Evolutionary conservation across 2,329 filamentous ascomycete genomes (phyloP), one percentile per base, ranked within the genome.

Genomic region (Magnaporthales sp.): DNA sequence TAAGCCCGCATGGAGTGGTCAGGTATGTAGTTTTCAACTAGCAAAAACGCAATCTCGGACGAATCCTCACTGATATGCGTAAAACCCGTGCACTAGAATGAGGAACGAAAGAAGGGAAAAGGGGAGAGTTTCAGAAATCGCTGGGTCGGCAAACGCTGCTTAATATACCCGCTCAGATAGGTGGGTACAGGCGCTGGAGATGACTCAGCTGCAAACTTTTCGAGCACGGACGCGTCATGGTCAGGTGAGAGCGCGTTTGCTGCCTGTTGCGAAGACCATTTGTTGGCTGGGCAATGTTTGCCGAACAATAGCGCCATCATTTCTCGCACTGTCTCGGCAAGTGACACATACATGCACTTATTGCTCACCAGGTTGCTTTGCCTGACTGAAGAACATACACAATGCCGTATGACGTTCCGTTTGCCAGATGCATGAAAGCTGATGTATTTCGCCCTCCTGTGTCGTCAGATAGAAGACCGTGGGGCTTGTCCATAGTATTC

Each of bases 41-140:
- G 89, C 89, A 91, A 91, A 90, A 91, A 91, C 84, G 85, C 85
- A 84, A 86, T 86, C 88, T 92, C 90, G 86, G 90, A 91, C 87
- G 85, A 87, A 88, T 91, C 89, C 87, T 92, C 89, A 92, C 87
- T 89, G 88, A 86, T 86, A 88, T 85, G 85, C 87, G 84, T 91
- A 90, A 89, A 85, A 88, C 89, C 88, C 86, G 80, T 88, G 87
- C 87, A 89, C 86, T 82, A 75, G 80, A 83, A 86, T 86, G 79
- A 72, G 75, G 76, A 79, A 77, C 26, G 56, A 78, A 82, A 79
- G 74, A 72, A 73, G 74, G 72, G 73, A 74, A 74, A 29, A 70
- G 60, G 51, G 22, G 22, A 1, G 29, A 10, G 2, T 8, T 27
- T n/a, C 56, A 24, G 22, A 15, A 9, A 1, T 7, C 11, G 24